A percentile compares a stretch with the other conserved stretches of the same genome.
Conservation (phyloP, 495 filamentous ascomycete genomes). For the Penicillium nucicola region DNA sequence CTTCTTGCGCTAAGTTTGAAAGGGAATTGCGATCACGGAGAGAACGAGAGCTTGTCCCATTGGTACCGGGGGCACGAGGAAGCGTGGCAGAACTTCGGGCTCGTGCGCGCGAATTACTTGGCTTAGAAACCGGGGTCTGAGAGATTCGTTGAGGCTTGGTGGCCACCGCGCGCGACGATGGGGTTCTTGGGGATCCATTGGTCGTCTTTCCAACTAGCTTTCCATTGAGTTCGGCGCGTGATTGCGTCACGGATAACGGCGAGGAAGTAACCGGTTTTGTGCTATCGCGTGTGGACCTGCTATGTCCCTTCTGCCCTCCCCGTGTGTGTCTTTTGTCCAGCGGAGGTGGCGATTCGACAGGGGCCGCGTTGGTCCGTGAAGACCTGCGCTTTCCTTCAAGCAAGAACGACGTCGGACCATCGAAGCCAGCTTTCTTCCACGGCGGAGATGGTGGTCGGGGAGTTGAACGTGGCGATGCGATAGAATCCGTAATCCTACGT, state of each 20-base stretch:
- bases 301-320: constrained; percentile 32
- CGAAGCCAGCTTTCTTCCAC: constrained; percentile 85
- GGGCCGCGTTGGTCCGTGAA: constrained; percentile 72
- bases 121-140: constrained; percentile 31
- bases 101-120: constrained; percentile 28
- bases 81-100: constrained; percentile 30
- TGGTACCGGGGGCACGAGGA: constrained; percentile 17
- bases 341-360: constrained; percentile 64
- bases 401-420: constrained; percentile 82
- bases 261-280: constrained; percentile 31
- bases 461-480: constrained; percentile 42
- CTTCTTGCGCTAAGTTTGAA: constrained; percentile 16
- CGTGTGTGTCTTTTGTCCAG: constrained; percentile 62
- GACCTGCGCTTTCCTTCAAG: constrained; percentile 84
- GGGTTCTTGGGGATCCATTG: constrained; percentile 34
- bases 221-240: constrained; percentile 30
- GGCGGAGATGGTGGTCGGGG: constrained; percentile 70
- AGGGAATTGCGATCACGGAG: constrained; percentile 28
- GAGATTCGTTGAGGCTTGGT: constrained; percentile 24
- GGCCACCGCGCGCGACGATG: constrained; percentile 14
- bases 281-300: constrained; percentile 21
- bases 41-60: constrained; percentile 20
- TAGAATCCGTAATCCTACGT: constrained; percentile 60
- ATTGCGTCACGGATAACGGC: constrained; percentile 32
- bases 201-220: constrained; percentile 31